Percentiles rank a stretch among this genome's conserved stretches.
These are phyloP conservation scores for Aspergillus ibericus DNA, from an alignment of 2,329 filamentous ascomycete genomes.

Conservation along the genomic window DNA sequence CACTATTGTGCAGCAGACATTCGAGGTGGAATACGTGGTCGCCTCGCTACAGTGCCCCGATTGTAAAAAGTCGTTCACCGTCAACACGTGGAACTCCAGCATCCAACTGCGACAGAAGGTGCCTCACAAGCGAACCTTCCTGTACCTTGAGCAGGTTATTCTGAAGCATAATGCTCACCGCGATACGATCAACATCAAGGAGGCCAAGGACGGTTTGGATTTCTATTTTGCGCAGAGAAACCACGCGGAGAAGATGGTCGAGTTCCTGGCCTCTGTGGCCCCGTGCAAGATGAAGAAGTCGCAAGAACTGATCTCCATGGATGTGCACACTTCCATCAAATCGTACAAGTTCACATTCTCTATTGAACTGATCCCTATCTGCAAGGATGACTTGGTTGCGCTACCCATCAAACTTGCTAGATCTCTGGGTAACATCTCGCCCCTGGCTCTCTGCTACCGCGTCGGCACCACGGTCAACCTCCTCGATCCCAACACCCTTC, in stretches of 20 bases:
- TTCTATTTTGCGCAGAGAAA: constrained; percentile 92
- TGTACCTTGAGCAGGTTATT: constrained; percentile 89
- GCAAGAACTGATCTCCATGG: constrained; percentile 91
- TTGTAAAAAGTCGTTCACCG: constrained; percentile 92
- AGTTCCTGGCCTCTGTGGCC: constrained; percentile 80
- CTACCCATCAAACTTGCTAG: constrained; percentile 87
- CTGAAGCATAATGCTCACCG: constrained; percentile 88
- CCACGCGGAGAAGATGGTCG: constrained; percentile 87
- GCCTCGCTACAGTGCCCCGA: constrained; percentile 93
- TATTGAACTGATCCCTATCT: constrained; percentile 86
- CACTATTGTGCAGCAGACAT: constrained; percentile 80
- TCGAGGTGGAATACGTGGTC: constrained; percentile 91
- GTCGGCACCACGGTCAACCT: constrained; percentile 89
- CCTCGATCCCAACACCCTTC: constrained; percentile 85
- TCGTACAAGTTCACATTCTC: constrained; percentile 96
- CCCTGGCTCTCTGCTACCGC: constrained; percentile 79
- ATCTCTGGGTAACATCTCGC: constrained; percentile 81
- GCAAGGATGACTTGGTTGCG: constrained; percentile 95
- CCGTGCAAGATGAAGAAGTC: constrained; percentile 79
- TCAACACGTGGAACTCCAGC: constrained; percentile 89
- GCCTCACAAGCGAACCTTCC: constrained; percentile 83
- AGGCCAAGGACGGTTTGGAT: constrained; percentile 91
- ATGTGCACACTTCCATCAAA: constrained; percentile 85
- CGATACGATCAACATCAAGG: constrained; percentile 97
- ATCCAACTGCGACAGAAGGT: constrained; percentile 98